A percentile compares a stretch with the other conserved stretches of the same genome.
Evolutionary conservation across 2,329 filamentous ascomycete species (phyloP).

Genomic region (Didymella exigua): DNA sequence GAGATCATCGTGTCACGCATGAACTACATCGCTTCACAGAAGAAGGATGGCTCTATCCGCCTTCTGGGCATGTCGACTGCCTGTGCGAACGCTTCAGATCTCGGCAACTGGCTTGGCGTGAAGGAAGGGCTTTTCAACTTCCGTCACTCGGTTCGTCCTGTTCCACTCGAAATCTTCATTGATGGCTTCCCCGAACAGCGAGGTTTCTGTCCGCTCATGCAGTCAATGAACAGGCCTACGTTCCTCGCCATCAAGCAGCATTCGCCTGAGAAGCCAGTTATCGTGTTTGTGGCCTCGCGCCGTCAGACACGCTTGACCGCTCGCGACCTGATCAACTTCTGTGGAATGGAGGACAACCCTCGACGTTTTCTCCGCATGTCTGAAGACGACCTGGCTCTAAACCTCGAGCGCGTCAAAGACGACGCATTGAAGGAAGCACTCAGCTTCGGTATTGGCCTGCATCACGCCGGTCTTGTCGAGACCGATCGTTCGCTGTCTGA

Average conservation of each 20-base stretch:
- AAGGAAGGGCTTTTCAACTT: constrained; percentile 97
- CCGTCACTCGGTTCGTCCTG: constrained; percentile 92
- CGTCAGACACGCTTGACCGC: constrained; percentile 93
- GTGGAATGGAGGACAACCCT: constrained; percentile 97
- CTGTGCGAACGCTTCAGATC: constrained; percentile 91
- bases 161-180: constrained; percentile 94
- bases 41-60: constrained; percentile 80
- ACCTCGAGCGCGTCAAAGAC: constrained; percentile 89
- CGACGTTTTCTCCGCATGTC: constrained; percentile 91
- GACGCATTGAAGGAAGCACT: constrained; percentile 91
- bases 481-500: constrained; percentile 90
- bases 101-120: constrained; percentile 96
- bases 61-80: constrained; percentile 99
- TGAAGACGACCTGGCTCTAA: constrained; percentile 88
- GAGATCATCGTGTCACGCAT: constrained; percentile 93
- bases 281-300: constrained; percentile 96
- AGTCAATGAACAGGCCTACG: constrained; percentile 97
- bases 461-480: constrained; percentile 96
- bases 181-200: constrained; percentile 95
- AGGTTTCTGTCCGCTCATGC: constrained; percentile 97
- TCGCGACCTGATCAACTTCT: constrained; percentile 95
- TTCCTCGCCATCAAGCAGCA: constrained; percentile 97
- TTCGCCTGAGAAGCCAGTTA: constrained; percentile 94
- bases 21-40: constrained; percentile 98
- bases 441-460: constrained; percentile 94